Percentiles rank a stretch among this genome's conserved stretches.
phyloP scores from a whole-genome alignment of 202 grass and related monocot species.

The Brachypodium distachyon region DNA sequence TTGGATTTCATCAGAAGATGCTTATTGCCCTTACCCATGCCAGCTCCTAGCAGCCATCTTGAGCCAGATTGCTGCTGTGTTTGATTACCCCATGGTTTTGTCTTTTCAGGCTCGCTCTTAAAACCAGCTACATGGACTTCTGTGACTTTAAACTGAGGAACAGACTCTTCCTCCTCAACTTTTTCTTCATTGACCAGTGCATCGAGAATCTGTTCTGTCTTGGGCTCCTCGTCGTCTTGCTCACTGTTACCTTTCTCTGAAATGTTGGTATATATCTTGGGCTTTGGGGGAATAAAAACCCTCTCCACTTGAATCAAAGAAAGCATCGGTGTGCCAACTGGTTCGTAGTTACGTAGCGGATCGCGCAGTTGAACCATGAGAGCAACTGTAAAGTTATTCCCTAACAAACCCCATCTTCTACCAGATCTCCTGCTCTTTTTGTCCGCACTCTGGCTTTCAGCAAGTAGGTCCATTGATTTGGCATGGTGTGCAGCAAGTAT shows the following conservation, averaged over 20 bases:
- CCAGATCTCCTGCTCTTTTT: constrained; percentile 74
- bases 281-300: constrained; percentile 86
- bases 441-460: constrained; percentile 33
- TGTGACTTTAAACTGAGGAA: constrained; percentile 83
- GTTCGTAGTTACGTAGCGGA: constrained; percentile 78
- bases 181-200: constrained; percentile 41
- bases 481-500: constrained; percentile 97
- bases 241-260: constrained; percentile 56
- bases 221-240: constrained; percentile 46
- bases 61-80: constrained; percentile 84
- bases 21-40: constrained; percentile 90
- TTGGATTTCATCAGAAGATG: constrained; percentile 87
- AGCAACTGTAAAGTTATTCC: constrained; percentile 92
- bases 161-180: constrained; percentile 37
- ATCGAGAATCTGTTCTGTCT: constrained; percentile 31
- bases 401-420: constrained; percentile 84
- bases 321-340: constrained; percentile 90
- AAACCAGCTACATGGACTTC: constrained; percentile 95
- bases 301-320: constrained; percentile 93
- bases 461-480: constrained; percentile 76
- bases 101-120: constrained; percentile 69
- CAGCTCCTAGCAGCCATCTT: constrained; percentile 90
- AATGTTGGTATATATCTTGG: constrained; percentile 63
- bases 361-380: constrained; percentile 93
- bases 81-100: constrained; percentile 68